A percentile compares a stretch with the other conserved stretches of the same genome.
These are phyloP conservation scores for Ziziphus jujuba DNA, from an alignment of 306 rosid genomes.

Conservation along the genomic window DNA sequence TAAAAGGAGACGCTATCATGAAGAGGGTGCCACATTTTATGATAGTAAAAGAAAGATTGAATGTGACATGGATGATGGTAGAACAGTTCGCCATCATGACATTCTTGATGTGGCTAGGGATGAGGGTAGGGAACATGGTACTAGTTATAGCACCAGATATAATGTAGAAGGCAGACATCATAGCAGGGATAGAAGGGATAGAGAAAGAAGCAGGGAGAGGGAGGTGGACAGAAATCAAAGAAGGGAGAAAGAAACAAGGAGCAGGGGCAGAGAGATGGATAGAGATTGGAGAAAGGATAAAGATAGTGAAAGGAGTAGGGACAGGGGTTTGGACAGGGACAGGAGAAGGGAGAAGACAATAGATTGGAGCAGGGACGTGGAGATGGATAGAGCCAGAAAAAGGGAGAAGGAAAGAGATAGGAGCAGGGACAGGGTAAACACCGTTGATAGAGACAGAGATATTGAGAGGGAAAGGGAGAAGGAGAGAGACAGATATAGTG, in stretches of 20 bases:
- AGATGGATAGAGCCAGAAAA: conserved; percentile 48
- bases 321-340: conserved; percentile 44
- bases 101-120: conserved; percentile 36
- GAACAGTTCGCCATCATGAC: conserved; percentile 22
- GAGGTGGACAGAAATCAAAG: conserved; percentile 26
- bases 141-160: conserved; percentile 27
- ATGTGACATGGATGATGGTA: conserved; percentile 45
- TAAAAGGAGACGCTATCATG: conserved; percentile 43
- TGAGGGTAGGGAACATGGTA: conserved; percentile 46
- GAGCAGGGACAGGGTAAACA: conserved; percentile 30
- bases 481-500: conserved; percentile 20
- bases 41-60: conserved; percentile 38
- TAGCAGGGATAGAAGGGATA: conserved; percentile 34
- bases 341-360: conserved; percentile 49
- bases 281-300: conserved; percentile 55
- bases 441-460: conserved; percentile 44
- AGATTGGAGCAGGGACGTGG: conserved; percentile 51
- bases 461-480: conserved; percentile 38
- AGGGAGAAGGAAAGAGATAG: conserved; percentile 41
- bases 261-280: conserved; percentile 49
- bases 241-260: conserved; percentile 59
- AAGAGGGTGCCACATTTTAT: conserved; percentile 25
- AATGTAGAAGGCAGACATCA: conserved; percentile 9
- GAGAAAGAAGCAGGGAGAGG: conserved; percentile 49
- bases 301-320: conserved; percentile 55